Percentiles rank a stretch among this genome's conserved stretches.
Evolutionary conservation across 2,329 filamentous ascomycete species (phyloP).

Genomic region (Shiraia sp.): DNA sequence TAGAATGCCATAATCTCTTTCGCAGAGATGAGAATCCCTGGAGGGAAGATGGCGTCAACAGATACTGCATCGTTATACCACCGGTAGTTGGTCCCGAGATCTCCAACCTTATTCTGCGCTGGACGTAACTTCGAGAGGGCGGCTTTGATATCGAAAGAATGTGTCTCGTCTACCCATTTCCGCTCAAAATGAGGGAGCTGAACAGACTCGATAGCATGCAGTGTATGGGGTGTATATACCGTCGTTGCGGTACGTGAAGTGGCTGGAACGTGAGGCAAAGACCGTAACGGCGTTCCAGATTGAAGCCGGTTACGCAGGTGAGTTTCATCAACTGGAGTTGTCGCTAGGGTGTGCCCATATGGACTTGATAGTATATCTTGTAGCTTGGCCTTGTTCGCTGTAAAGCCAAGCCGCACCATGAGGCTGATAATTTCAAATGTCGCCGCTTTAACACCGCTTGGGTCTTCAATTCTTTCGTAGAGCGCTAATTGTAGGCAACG

Average conservation of each 20-base stretch:
- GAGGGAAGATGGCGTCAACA: constrained; percentile 28
- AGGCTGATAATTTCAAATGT: constrained; percentile 8
- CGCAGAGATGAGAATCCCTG: constrained; percentile 25
- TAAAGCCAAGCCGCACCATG: constrained; percentile 14
- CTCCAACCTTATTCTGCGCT: neutral
- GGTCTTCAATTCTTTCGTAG: neutral
- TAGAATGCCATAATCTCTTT: constrained; percentile 34
- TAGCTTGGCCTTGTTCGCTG: constrained; percentile 6
- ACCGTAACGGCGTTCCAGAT: neutral
- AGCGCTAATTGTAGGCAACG: constrained; percentile 6
- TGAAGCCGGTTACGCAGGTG: neutral
- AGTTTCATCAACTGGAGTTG: neutral
- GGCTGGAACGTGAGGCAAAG: constrained; percentile 1
- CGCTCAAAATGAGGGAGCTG: constrained; percentile 13
- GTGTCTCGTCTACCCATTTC: constrained; percentile 24
- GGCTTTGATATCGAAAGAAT: constrained; percentile 15
- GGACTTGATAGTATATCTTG: neutral
- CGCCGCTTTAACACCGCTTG: neutral
- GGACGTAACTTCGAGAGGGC: constrained; percentile 3
- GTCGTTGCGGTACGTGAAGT: neutral
- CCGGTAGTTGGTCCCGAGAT: constrained; percentile 5
- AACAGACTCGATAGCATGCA: constrained; percentile 1
- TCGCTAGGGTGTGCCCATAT: neutral
- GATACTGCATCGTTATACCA: constrained; percentile 28
- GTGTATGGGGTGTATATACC: neutral